phyloP scores from a whole-genome alignment of 2,329 filamentous ascomycete species.

The Cladophialophora bantiana region DNA sequence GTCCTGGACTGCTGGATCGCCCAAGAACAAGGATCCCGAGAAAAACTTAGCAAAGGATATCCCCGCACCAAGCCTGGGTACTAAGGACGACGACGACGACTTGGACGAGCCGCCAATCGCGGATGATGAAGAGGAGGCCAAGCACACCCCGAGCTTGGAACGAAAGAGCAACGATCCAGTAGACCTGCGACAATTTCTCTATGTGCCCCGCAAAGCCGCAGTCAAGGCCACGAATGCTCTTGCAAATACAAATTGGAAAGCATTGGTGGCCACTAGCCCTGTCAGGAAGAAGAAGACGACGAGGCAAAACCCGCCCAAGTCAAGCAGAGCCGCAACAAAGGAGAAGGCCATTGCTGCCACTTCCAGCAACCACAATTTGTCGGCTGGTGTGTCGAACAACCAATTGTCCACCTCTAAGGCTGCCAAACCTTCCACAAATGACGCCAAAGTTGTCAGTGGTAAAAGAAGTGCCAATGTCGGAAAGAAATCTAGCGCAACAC shows the following conservation, averaged over 20 bases:
- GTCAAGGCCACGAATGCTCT: conserved; percentile 22
- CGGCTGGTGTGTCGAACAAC: background rate
- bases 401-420: background rate
- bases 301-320: too few relatives aligned
- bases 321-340: background rate
- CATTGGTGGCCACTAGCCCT: too few relatives aligned
- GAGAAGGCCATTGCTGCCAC: background rate
- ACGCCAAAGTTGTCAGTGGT: background rate
- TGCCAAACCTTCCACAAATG: background rate
- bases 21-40: background rate
- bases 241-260: background rate
- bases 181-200: conserved; percentile 13
- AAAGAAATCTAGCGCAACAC: background rate
- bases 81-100: background rate
- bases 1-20: background rate
- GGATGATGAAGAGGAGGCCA: background rate
- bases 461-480: background rate
- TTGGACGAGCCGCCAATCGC: background rate
- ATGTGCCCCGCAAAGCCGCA: conserved; percentile 28
- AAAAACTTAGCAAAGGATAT: background rate
- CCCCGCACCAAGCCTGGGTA: background rate
- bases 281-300: too few relatives aligned
- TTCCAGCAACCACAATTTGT: too few relatives aligned
- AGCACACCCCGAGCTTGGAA: background rate
- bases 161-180: background rate